Evolutionary conservation across 345 rosid species (phyloP), one percentile per base, ranked within the genome.

Genomic region (Physaria fendleri): DNA sequence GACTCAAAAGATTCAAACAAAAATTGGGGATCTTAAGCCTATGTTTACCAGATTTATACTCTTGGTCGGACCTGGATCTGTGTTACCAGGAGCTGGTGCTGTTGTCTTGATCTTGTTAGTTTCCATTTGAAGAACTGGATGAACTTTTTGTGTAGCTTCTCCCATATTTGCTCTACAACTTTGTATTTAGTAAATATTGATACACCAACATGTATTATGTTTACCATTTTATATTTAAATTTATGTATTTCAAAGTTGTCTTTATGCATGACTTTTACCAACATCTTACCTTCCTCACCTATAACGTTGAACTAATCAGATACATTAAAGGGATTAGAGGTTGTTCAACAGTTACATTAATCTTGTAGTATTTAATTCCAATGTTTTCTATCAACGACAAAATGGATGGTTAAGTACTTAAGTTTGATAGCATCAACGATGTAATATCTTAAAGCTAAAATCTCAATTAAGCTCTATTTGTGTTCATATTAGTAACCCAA

Each of bases 261-360:
- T 29, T 5, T 3, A 22, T 35, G 55, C 3, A 37, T 46, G 57
- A 27, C 17, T 61, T 59, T 61, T 44, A 56, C 53, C 46, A 60
- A 62, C 9, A 58, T 67, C 80, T 71, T 41, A 82, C 81, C 84
- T 67, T 71, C 76, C 74, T 59, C 65, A 85, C 82, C 91, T 71
- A 75, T 64, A 43, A 50, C 54, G 60, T 67, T 59, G 72, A 69
- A 52, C 24, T 17, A 64, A 29, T 52, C 22, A 47, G 48, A 22
- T 33, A 48, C 55, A 44, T 17, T 18, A 12, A 42, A 41, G 20
- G 12, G 39, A 21, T 3, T n/a, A 18, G 64, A 25, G 75, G 82
- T 78, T 38, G 93, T 75, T 85, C 75, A 81, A 71, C 93, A 30
- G 52, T 57, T 37, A 21, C 9, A 1, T 30, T 63, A 51, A 15